Base-by-base conservation (phyloP, 352 stramenopile genomes). In the Phytophthora fragariaefolia region DNA sequence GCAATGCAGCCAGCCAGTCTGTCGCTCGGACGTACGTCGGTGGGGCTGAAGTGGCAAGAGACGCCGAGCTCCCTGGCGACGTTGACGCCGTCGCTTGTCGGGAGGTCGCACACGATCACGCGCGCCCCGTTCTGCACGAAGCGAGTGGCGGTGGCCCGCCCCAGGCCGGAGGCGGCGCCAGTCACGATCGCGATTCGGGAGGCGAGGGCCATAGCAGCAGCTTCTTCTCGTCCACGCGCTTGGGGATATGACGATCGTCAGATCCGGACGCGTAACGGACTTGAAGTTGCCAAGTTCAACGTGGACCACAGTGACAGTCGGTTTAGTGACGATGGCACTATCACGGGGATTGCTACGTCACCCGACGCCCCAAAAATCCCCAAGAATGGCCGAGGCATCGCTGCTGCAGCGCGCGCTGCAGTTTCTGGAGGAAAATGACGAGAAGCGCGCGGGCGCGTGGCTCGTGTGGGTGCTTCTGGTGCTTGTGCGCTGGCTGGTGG, bases 71-170 rank as follows among this genome's bases (percentile, higher is more conserved):
- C 85, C 36, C 77, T 83, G 26, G 89, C 90, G 4, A 97, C 87
- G 24, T 85, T 77, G 22, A 90, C 75, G 40, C 89, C 87, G 58
- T 96, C 87, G 69, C 79, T 96, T 36, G 76, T 82, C 3, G 87
- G 85, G 51, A 98, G 79, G 71, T 99, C 97, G 70, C 90, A 97
- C 53, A 99, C 76, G 23, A 99, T 79, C 43, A 98, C 95, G 49
- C 83, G 83, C 53, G 87, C 96, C 24, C 96, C 97, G 55, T 93
- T 77, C 63, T 93, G 84, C 27, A 97, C 69, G 61, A 99, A 89
- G 51, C 86, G 85, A 57, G 84, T 82, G n/a, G 93, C 97, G 38
- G 96, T 98, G 23, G 95, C 95, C 23, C 88, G 85, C 10, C 97
- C 97, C 9, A 99, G 80, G n/a, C 97, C 97, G 10, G 93, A 98